Evolutionary conservation across 345 rosid species (phyloP).

Genomic region (Ceriops tagal): DNA sequence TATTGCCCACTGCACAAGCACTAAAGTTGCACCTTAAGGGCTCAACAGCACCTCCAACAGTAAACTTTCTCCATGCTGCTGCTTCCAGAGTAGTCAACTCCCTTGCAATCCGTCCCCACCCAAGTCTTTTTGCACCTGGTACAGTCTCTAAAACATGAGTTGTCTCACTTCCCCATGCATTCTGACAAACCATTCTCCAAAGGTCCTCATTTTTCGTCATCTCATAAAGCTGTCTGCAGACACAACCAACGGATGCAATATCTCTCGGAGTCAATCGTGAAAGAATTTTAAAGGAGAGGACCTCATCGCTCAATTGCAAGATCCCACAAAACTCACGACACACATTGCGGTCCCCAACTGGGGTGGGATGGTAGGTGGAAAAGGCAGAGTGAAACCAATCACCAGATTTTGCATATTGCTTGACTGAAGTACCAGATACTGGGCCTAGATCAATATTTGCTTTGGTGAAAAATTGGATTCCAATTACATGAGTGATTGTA

Average conservation of each 20-base stretch:
- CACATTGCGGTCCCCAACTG: conserved; percentile 55
- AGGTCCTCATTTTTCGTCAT: conserved; percentile 77
- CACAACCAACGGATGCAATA: conserved; percentile 74
- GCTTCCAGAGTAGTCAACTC: conserved; percentile 90
- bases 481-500: conserved; percentile 72
- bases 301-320: conserved; percentile 72
- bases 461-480: conserved; percentile 77
- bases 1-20: conserved; percentile 87
- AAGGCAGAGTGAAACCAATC: conserved; percentile 37
- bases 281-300: conserved; percentile 61
- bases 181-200: conserved; percentile 87
- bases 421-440: conserved; percentile 46
- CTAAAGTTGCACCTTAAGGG: conserved; percentile 89
- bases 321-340: conserved; percentile 64
- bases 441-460: conserved; percentile 83
- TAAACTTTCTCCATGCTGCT: conserved; percentile 81
- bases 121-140: conserved; percentile 82
- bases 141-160: conserved; percentile 71
- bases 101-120: conserved; percentile 81
- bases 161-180: conserved; percentile 85
- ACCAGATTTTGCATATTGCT: conserved; percentile 49
- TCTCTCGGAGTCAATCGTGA: conserved; percentile 79
- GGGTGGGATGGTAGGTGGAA: conserved; percentile 33
- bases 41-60: conserved; percentile 84
- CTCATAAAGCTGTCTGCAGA: conserved; percentile 55